Percentiles rank a stretch among this genome's conserved stretches.
Conservation (phyloP, 495 filamentous ascomycete species). For the Viridothelium virens region DNA sequence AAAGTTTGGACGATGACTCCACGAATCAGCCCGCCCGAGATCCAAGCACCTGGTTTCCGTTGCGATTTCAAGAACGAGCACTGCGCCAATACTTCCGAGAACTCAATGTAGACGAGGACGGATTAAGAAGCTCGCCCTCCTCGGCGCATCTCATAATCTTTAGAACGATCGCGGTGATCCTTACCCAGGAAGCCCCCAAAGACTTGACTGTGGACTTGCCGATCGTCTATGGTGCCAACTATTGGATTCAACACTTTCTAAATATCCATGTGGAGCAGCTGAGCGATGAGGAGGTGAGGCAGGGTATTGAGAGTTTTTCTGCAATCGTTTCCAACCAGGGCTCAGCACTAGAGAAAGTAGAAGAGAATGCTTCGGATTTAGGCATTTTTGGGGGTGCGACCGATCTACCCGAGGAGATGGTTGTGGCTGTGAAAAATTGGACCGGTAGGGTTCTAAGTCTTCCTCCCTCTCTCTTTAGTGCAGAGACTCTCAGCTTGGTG, state of each 20-base stretch:
- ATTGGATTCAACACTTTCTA: slow-evolving; percentile 19
- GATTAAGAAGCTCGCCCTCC: slow-evolving; percentile 14
- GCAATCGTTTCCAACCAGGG: slow-evolving; percentile 3
- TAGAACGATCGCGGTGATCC: slow-evolving; percentile 10
- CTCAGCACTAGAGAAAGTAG: slow-evolving; percentile 5
- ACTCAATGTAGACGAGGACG: slow-evolving; percentile 16
- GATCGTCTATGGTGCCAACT: slow-evolving; percentile 15
- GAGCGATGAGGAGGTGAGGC: background rate
- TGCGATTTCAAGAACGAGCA: slow-evolving; percentile 28
- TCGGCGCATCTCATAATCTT: slow-evolving; percentile 18
- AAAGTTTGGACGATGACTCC: slow-evolving; percentile 13
- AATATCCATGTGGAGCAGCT: slow-evolving; percentile 15
- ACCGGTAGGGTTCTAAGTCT: background rate
- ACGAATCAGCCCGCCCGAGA: background rate
- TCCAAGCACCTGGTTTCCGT: slow-evolving; percentile 10
- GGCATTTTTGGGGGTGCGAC: slow-evolving; percentile 7
- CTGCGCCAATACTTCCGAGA: slow-evolving; percentile 24
- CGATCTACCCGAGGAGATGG: slow-evolving; percentile 1
- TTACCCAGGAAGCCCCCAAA: slow-evolving; percentile 8
- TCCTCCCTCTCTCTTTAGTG: background rate
- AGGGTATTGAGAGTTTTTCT: background rate
- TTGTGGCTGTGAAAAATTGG: background rate
- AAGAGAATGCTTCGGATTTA: background rate
- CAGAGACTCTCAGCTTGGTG: background rate
- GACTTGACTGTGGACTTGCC: slow-evolving; percentile 3